Evolutionary conservation across 768 basidiomycete species (phyloP).

Genomic region (Rhizopogon vinicolor): DNA sequence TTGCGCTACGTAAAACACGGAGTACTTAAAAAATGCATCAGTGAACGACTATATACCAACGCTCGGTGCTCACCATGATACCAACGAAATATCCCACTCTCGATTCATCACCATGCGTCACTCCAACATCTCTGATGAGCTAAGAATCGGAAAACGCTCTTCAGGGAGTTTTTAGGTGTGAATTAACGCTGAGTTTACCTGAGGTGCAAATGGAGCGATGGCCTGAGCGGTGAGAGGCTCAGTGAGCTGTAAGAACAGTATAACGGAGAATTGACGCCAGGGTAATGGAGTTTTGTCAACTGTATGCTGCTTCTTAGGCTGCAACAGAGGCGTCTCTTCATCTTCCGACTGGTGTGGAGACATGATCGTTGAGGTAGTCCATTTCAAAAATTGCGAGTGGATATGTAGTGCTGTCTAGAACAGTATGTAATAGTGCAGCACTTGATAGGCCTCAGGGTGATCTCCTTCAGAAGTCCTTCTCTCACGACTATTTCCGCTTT

Average conservation of each 20-base stretch:
- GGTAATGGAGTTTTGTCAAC: conserved; percentile 37
- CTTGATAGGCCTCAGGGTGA: too few species aligned
- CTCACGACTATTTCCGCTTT: too few species aligned
- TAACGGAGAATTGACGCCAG: conserved; percentile 40
- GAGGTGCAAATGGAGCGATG: conserved; percentile 57
- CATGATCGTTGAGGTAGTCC: not conserved
- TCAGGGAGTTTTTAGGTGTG: not conserved
- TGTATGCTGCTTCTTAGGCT: not conserved
- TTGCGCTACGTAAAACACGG: too few species aligned
- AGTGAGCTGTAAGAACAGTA: conserved; percentile 43
- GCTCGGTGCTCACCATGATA: conserved; percentile 33
- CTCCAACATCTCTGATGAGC: conserved; percentile 25
- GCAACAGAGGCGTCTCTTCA: conserved; percentile 35
- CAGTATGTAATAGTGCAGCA: too few species aligned
- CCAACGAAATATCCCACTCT: conserved; percentile 45
- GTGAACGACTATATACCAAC: not conserved
- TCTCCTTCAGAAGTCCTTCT: too few species aligned
- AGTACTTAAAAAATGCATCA: not conserved
- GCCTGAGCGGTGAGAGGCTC: conserved; percentile 47
- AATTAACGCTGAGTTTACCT: conserved; percentile 33
- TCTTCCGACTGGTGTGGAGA: conserved; percentile 10
- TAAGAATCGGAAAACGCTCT: conserved; percentile 22
- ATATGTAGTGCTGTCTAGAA: too few species aligned
- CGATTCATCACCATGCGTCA: conserved; percentile 43
- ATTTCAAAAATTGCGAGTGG: not conserved